Conservation (phyloP, 2,329 filamentous ascomycete species). For the Microcera coccophila region DNA sequence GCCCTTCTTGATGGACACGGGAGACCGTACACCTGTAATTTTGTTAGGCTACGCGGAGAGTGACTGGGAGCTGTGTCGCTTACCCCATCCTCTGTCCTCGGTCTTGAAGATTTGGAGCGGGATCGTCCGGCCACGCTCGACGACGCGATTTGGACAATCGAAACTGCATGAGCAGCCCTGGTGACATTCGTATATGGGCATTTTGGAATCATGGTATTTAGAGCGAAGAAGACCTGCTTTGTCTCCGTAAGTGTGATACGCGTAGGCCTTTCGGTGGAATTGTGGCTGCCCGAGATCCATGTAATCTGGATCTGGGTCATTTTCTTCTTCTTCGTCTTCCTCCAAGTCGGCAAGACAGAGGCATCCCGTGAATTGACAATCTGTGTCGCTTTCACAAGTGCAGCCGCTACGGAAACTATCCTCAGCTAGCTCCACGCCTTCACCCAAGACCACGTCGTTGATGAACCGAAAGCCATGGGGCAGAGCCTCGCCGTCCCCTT, state of each 20-base stretch:
- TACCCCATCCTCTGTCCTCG: constrained; percentile 69
- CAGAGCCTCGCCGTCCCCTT: constrained; percentile 50
- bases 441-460: constrained; percentile 53
- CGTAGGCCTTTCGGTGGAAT: constrained; percentile 45
- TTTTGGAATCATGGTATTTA: constrained; percentile 49
- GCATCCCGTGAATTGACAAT: constrained; percentile 66
- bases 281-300: constrained; percentile 15
- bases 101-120: constrained; percentile 76
- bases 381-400: constrained; percentile 55
- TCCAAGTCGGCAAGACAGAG: constrained; percentile 64
- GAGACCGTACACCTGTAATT: constrained; percentile 59
- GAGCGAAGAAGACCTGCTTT: constrained; percentile 51
- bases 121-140: constrained; percentile 68
- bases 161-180: constrained; percentile 61
- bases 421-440: constrained; percentile 57
- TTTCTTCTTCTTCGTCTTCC: constrained; percentile 44
- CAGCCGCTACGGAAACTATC: constrained; percentile 66
- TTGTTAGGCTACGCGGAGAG: not conserved
- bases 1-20: constrained; percentile 61
- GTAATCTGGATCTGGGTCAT: constrained; percentile 31
- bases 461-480: constrained; percentile 68
- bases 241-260: constrained; percentile 57
- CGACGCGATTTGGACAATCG: constrained; percentile 69
- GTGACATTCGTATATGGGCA: constrained; percentile 79
- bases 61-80: constrained; percentile 21